These are phyloP conservation scores for Parascedosporium putredinis DNA, from an alignment of 2,329 filamentous ascomycete genomes.

Conservation along the genomic window DNA sequence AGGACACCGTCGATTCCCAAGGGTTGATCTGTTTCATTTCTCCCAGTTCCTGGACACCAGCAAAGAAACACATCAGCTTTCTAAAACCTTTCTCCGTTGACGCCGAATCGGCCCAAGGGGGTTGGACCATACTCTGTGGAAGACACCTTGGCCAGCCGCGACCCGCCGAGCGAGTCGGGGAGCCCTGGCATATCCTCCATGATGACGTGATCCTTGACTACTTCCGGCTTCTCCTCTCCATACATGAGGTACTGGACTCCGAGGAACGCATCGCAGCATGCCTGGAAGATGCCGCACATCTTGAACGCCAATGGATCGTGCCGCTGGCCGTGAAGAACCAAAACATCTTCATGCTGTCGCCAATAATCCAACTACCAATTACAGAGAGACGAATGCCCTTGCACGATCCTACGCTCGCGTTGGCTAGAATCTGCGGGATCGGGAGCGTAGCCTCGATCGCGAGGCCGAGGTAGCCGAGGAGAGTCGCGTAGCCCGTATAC, in stretches of 20 bases:
- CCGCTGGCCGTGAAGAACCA: constrained; percentile 67
- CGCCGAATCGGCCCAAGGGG: constrained; percentile 1
- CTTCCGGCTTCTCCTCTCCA: constrained; percentile 34
- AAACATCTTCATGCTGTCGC: constrained; percentile 80
- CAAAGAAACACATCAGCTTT: not conserved
- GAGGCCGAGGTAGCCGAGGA: constrained; percentile 67
- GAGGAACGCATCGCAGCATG: constrained; percentile 62
- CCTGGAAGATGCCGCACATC: constrained; percentile 72
- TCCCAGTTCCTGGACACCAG: not conserved
- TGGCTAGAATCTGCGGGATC: constrained; percentile 66
- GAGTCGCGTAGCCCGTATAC: constrained; percentile 54
- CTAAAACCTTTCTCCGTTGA: not conserved
- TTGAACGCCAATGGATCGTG: constrained; percentile 68
- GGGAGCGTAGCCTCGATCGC: constrained; percentile 73
- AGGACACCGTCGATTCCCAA: too few species aligned
- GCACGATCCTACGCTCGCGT: constrained; percentile 57
- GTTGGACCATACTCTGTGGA: constrained; percentile 3
- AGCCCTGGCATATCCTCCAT: constrained; percentile 1
- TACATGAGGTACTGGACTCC: constrained; percentile 67
- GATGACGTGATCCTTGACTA: constrained; percentile 6
- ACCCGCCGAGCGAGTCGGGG: not conserved
- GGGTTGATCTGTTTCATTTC: not conserved
- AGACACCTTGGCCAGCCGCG: constrained; percentile 5
- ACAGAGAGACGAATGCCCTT: constrained; percentile 70
- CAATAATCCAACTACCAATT: constrained; percentile 65